Evolutionary conservation across 176 grass and related monocot genomes (phyloP).

Genomic region (Aegilops sharonensis): DNA sequence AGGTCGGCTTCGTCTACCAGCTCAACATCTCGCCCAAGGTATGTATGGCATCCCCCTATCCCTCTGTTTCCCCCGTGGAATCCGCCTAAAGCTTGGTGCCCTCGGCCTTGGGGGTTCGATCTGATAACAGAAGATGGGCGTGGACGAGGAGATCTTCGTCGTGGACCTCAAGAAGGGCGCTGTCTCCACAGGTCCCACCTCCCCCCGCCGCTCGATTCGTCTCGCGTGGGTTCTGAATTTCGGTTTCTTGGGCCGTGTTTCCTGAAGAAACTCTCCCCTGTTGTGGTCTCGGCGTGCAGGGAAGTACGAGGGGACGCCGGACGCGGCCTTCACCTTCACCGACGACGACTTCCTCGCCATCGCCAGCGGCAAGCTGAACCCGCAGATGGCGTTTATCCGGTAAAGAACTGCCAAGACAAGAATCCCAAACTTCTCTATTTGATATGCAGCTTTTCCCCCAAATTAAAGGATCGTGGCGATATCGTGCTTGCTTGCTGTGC

Average conservation of each 20-base stretch:
- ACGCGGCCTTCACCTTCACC: conserved; percentile 82
- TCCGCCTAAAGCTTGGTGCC: not conserved
- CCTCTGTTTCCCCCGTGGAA: not conserved
- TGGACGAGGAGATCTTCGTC: conserved; percentile 88
- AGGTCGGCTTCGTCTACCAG: conserved; percentile 83
- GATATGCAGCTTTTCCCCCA: not conserved
- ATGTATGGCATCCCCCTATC: not conserved
- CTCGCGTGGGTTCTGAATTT: not conserved
- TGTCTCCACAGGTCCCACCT: conserved; percentile 60
- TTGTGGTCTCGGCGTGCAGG: conserved; percentile 28
- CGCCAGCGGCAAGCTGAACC: conserved; percentile 70
- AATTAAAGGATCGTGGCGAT: not conserved
- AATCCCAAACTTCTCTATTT: not conserved
- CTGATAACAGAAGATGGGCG: conserved; percentile 58
- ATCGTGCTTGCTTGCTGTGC: not conserved
- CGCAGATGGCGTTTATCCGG: conserved; percentile 85
- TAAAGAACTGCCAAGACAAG: not conserved
- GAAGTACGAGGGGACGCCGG: conserved; percentile 67
- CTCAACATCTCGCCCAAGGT: conserved; percentile 91
- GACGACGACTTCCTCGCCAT: conserved; percentile 85
- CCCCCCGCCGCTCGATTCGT: not conserved
- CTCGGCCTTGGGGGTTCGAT: not conserved
- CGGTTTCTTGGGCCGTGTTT: not conserved
- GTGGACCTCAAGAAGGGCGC: conserved; percentile 90
- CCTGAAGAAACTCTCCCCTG: not conserved